phyloP scores from a whole-genome alignment of 352 stramenopile genomes.

The Pythium periplocum region DNA sequence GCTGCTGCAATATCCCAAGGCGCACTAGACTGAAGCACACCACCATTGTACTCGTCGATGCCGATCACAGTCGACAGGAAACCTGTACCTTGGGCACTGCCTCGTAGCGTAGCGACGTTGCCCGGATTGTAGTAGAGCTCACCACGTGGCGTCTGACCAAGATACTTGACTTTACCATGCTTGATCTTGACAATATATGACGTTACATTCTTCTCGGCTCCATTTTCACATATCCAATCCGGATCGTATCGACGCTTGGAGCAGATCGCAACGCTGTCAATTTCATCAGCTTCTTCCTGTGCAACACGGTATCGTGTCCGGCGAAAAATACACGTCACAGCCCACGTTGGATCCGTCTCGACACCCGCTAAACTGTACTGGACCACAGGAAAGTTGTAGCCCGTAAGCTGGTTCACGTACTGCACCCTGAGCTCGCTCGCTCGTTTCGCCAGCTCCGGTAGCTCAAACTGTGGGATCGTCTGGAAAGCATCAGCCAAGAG shows the following conservation, averaged over 20 bases:
- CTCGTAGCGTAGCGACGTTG: conserved; percentile 9
- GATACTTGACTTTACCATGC: conserved; percentile 11
- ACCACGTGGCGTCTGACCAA: conserved; percentile 9
- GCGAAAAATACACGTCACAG: conserved; percentile 16
- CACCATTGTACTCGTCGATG: conserved; percentile 21
- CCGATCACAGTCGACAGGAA: conserved; percentile 13
- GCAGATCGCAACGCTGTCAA: conserved; percentile 21
- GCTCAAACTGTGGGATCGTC: conserved; percentile 8
- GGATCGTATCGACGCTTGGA: conserved; percentile 16
- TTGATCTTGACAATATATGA: conserved; percentile 17
- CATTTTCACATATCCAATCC: conserved; percentile 21
- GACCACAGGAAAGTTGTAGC: conserved; percentile 17
- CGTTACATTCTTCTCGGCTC: conserved; percentile 9
- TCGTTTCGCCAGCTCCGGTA: conserved; percentile 8
- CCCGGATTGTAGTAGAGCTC: conserved; percentile 20
- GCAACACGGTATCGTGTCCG: conserved; percentile 10
- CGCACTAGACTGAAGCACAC: conserved; percentile 15
- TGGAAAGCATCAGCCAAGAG: conserved; percentile 7
- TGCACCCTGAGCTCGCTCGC: conserved; percentile 8
- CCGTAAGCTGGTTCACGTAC: conserved; percentile 20
- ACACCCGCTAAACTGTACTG: conserved; percentile 13
- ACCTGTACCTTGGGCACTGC: conserved; percentile 5
- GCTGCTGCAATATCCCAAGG: conserved; percentile 16
- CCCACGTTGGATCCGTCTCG: background rate
- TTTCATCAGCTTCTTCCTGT: conserved; percentile 5